These are phyloP conservation scores for Mucor irregularis DNA, from an alignment of 371 early-diverging fungal genomes.

Conservation along the genomic window DNA sequence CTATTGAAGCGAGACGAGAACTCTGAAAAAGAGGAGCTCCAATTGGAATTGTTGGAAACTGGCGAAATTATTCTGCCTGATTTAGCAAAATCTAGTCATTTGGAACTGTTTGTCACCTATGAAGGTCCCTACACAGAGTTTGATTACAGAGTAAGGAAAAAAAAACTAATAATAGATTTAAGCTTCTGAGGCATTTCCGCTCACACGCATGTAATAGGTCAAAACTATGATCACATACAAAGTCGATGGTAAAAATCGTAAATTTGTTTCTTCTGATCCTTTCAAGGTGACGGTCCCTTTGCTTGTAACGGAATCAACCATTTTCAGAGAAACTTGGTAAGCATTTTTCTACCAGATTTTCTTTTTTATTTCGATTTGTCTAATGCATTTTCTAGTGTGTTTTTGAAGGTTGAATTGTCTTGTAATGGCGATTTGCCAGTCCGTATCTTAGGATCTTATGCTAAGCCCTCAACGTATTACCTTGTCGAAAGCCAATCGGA, in stretches of 20 bases:
- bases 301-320: slow-evolving; percentile 53
- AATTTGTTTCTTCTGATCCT: slow-evolving; percentile 54
- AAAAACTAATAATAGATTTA: not conserved
- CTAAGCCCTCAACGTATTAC: slow-evolving; percentile 47
- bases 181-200: too few relatives aligned
- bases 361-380: not conserved
- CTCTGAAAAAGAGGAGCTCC: slow-evolving; percentile 11
- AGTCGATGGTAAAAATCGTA: slow-evolving; percentile 38
- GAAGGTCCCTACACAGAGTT: slow-evolving; percentile 49
- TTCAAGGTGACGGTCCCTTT: slow-evolving; percentile 61
- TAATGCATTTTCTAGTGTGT: slow-evolving; percentile 36
- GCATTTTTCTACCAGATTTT: too few relatives aligned
- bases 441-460: slow-evolving; percentile 51
- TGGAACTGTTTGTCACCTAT: slow-evolving; percentile 57
- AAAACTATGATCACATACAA: slow-evolving; percentile 53
- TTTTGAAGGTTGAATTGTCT: slow-evolving; percentile 58
- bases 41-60: slow-evolving; percentile 49
- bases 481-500: slow-evolving; percentile 42
- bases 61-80: slow-evolving; percentile 58
- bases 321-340: slow-evolving; percentile 63
- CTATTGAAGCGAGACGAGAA: not conserved
- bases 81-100: slow-evolving; percentile 44
- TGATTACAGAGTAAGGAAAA: slow-evolving; percentile 55
- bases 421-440: slow-evolving; percentile 64
- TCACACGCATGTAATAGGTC: slow-evolving; percentile 28